A percentile compares a stretch with the other conserved stretches of the same genome.
These are phyloP conservation scores for Colletotrichum sp. DNA, from an alignment of 2,329 filamentous ascomycete species.

Conservation along the genomic window DNA sequence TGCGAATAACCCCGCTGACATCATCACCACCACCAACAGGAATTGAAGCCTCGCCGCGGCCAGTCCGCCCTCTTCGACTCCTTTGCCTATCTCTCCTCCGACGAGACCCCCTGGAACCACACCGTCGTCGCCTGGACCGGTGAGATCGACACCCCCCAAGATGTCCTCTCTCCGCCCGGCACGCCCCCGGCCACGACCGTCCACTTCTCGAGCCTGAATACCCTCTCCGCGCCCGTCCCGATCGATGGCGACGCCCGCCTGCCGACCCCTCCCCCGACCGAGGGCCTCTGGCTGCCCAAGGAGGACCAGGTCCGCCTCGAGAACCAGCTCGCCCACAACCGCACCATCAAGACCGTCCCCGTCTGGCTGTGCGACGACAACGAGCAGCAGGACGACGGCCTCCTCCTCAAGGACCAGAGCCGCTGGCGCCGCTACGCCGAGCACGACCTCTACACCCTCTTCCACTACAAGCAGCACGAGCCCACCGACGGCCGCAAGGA, in stretches of 20 bases:
- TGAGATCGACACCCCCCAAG: slow-evolving; percentile 68
- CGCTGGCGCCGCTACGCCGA: slow-evolving; percentile 92
- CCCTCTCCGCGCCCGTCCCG: slow-evolving; percentile 80
- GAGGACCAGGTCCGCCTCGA: slow-evolving; percentile 78
- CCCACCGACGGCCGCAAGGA: slow-evolving; percentile 85
- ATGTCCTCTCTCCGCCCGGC: slow-evolving; percentile 49
- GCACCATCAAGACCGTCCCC: slow-evolving; percentile 79
- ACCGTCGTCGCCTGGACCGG: slow-evolving; percentile 95
- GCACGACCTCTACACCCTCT: slow-evolving; percentile 88
- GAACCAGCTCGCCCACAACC: slow-evolving; percentile 72
- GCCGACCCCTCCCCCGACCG: slow-evolving; percentile 62
- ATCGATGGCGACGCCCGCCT: slow-evolving; percentile 65
- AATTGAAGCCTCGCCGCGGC: slow-evolving; percentile 78
- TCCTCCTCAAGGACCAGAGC: slow-evolving; percentile 79
- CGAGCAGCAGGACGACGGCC: slow-evolving; percentile 69
- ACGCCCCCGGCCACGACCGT: slow-evolving; percentile 55
- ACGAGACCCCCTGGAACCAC: slow-evolving; percentile 86
- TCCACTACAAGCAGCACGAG: slow-evolving; percentile 96
- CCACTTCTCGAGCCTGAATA: slow-evolving; percentile 66
- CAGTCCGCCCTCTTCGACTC: slow-evolving; percentile 94
- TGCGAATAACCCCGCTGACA: slow-evolving; percentile 6
- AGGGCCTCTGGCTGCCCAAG: slow-evolving; percentile 73
- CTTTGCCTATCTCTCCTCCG: slow-evolving; percentile 86
- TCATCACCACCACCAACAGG: slow-evolving; percentile 48
- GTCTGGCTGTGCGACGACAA: slow-evolving; percentile 87